Evolutionary conservation across 2,329 filamentous ascomycete species (phyloP).

Genomic region (Bipolaris victoriae): DNA sequence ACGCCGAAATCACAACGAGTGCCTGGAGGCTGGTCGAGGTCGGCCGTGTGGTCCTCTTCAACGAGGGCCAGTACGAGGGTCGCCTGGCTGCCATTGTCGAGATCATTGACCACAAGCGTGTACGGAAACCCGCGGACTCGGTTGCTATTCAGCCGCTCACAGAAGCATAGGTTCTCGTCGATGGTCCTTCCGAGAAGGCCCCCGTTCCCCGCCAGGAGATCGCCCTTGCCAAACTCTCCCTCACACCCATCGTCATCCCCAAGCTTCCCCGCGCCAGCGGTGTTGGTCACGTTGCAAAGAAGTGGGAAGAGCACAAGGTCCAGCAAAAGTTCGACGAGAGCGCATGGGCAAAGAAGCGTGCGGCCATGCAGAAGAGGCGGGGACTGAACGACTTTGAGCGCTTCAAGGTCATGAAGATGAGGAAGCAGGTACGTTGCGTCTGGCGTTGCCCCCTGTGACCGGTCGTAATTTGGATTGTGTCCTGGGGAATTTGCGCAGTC

Average conservation of each 20-base stretch:
- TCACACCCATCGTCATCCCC: conserved; percentile 87
- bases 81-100: conserved; percentile 94
- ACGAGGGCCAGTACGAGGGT: conserved; percentile 79
- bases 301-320: conserved; percentile 90
- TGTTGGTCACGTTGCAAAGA: conserved; percentile 79
- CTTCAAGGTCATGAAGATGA: conserved; percentile 99
- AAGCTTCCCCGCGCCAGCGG: conserved; percentile 86
- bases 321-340: conserved; percentile 92
- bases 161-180: conserved; percentile 80
- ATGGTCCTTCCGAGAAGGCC: conserved; percentile 84
- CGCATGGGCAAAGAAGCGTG: conserved; percentile 93
- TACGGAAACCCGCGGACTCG: conserved; percentile 64
- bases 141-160: conserved; percentile 38
- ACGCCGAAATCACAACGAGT: conserved; percentile 57
- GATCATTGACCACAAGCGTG: conserved; percentile 99
- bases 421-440: conserved; percentile 82
- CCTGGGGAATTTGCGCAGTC: not conserved
- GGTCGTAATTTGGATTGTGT: not conserved
- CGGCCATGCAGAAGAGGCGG: conserved; percentile 83
- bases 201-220: conserved; percentile 86
- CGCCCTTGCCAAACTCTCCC: conserved; percentile 79
- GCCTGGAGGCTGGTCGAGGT: conserved; percentile 92
- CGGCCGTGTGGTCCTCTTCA: conserved; percentile 94
- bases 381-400: conserved; percentile 97
- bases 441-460: not conserved